Evolutionary conservation across 2,329 filamentous ascomycete genomes (phyloP), one percentile per base, ranked within the genome.

Genomic region (Nemania abortiva): DNA sequence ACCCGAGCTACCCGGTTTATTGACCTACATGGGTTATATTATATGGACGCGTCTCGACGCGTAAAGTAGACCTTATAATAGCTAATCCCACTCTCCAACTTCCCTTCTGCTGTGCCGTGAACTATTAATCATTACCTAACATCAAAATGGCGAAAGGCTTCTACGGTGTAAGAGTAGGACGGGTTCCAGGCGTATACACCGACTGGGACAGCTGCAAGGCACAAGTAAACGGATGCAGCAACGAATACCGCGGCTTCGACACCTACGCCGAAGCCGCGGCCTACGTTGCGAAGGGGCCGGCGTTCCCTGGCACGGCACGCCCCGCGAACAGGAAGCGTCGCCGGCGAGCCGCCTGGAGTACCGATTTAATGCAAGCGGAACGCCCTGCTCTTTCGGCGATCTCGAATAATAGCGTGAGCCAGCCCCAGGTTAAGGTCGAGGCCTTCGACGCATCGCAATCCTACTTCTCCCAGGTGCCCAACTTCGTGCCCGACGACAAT

Each of bases 381-480:
- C 63, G 1, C 18, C n/a, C 13, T 2, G 7, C 1, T 13, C 20
- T n/a, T 6, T 29, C 29, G 2, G 42, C n/a, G 24, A 27, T 27
- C 24, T 27, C 24, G 24, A 27, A 27, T 27, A 63, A 53, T 7
- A 20, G 15, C n/a, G 29, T 47, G 47, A 29, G 55, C 11, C 62
- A 34, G 10, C 59, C 58, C 15, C 47, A 6, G 0, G 55, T 68
- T 34, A 68, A 70, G 34, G 15, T 49, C 13, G 68, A 72, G 53
- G 20, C 42, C n/a, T 52, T 72, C 69, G 42, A 66, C n/a, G 66
- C 71, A 15, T 75, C 73, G 6, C 75, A 76, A 29, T 77, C 74
- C 7, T 77, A 73, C 39, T 77, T 77, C 61, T 72, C 72, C 15
- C 72, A 74, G 52, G 65, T 76, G 6, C 64, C 70, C 1, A 45